Evolutionary conservation across 768 basidiomycete species (phyloP).

Genomic region (Fibroporia radiculosa): DNA sequence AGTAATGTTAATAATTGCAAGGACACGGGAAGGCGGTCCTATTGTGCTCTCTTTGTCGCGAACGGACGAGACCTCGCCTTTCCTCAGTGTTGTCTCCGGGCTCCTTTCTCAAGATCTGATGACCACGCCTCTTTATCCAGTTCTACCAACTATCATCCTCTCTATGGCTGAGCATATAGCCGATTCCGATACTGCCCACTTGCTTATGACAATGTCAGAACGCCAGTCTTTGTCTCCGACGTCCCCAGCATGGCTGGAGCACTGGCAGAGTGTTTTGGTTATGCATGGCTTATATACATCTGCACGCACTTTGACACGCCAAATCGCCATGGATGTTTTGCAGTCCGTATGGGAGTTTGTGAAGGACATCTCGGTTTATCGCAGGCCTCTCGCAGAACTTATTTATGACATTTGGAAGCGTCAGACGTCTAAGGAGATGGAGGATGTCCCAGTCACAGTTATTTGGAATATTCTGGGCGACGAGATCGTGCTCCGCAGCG

Average conservation of each 20-base stretch:
- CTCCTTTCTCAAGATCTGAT: constrained; percentile 55
- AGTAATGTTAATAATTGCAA: constrained; percentile 2
- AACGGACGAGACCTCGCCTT: constrained; percentile 46
- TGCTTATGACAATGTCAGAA: constrained; percentile 55
- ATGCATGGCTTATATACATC: constrained; percentile 27
- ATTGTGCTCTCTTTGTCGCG: neutral
- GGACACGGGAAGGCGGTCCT: neutral
- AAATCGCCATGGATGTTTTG: constrained; percentile 49
- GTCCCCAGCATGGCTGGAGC: constrained; percentile 60
- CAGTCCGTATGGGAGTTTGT: constrained; percentile 55
- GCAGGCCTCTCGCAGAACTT: constrained; percentile 43
- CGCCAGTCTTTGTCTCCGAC: constrained; percentile 67
- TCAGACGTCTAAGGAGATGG: constrained; percentile 22
- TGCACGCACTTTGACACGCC: constrained; percentile 43
- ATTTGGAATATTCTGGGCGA: constrained; percentile 60
- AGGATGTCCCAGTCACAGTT: constrained; percentile 24
- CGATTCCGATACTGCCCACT: constrained; percentile 56
- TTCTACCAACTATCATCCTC: constrained; percentile 56
- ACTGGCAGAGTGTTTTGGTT: constrained; percentile 54
- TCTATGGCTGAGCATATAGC: constrained; percentile 61
- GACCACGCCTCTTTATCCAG: constrained; percentile 47
- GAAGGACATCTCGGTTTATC: constrained; percentile 61
- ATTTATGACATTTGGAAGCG: constrained; percentile 44
- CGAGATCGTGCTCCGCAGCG: constrained; percentile 51
- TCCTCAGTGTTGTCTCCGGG: constrained; percentile 53